Base-by-base conservation (phyloP, 495 filamentous ascomycete genomes). In the Podospora pseudopauciseta region DNA sequence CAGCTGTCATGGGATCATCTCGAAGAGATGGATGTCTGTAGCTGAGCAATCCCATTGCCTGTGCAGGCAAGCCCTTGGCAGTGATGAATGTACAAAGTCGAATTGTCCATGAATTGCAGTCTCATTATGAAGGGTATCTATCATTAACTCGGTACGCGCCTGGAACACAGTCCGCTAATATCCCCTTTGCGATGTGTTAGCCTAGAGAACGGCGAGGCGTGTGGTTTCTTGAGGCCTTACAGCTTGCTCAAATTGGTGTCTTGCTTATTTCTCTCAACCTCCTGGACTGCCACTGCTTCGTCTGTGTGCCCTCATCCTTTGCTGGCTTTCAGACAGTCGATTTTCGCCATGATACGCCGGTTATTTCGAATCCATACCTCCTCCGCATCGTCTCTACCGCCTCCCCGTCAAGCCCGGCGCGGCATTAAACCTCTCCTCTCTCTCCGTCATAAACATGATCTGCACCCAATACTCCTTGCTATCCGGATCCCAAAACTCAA, bases 401-500 rank as follows among this genome's bases (percentile, higher is more conserved):
- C 81, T 65, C 6, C 81, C 81, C 63, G 77, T 93, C 78, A 98
- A 80, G 27, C 95, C 95, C 13, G 95, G 95, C 63, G 97, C 96
- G 75, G 92, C 93, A 74, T 89, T 91, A 76, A 96, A 98, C 70
- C 95, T 82, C 85, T 98, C 95, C 83, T 98, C 95, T 64, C 95
- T 86, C 84, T 99, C 95, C 54, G 96, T 98, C 87, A 97, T 94
- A 82, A 98, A 99, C 86, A 97, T 92, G 64, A 99, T 86, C 84
- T 98, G 95, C n/a, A 97, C 84, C 91, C 93, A 98, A 75, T 96
- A 98, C 82, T 98, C 94, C 85, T 98, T 98, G 65, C 88, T 86
- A 79, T 99, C 95, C 69, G 90, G 88, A 82, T 98, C 96, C 82
- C 95, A 99, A 89, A 92, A 97, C 34, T 88, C 91, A 88, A 92